These are phyloP conservation scores for Ambispora gerdemannii DNA, from an alignment of 192 early-diverging fungal species.

Conservation along the genomic window DNA sequence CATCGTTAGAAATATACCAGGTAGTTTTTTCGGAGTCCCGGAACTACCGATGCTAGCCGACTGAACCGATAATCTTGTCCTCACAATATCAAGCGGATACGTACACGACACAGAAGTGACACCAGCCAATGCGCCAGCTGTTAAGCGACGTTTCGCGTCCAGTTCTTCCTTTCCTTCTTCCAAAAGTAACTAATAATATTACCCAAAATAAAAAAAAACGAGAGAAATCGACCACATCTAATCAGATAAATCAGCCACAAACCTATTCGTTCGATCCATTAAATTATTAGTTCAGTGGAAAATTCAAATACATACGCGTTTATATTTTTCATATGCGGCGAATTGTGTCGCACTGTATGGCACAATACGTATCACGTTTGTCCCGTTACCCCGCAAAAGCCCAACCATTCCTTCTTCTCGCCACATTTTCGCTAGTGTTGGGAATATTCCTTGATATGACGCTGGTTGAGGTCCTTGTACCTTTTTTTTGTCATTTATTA, in stretches of 20 bases:
- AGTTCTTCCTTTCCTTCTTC: slow-evolving; percentile 65
- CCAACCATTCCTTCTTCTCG: slow-evolving; percentile 70
- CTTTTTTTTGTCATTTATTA: too few relatives aligned
- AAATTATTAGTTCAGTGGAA: too few relatives aligned
- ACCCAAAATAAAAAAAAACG: neutral
- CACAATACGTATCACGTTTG: slow-evolving; percentile 77
- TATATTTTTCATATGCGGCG: slow-evolving; percentile 79
- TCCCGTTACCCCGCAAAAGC: slow-evolving; percentile 79
- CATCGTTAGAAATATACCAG: slow-evolving; percentile 70
- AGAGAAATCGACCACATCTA: neutral
- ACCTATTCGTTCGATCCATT: neutral
- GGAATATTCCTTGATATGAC: slow-evolving; percentile 63
- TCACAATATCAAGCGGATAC: slow-evolving; percentile 76
- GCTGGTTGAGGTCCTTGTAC: slow-evolving; percentile 59
- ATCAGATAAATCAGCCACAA: neutral
- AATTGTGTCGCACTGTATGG: slow-evolving; percentile 82
- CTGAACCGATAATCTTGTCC: slow-evolving; percentile 73
- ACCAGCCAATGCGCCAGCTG: slow-evolving; percentile 73
- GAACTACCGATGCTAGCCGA: slow-evolving; percentile 55
- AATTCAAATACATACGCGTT: slow-evolving; percentile 47
- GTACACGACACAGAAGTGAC: slow-evolving; percentile 74
- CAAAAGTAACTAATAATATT: slow-evolving; percentile 50
- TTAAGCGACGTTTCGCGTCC: slow-evolving; percentile 65
- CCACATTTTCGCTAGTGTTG: slow-evolving; percentile 77
- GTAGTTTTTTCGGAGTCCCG: slow-evolving; percentile 50